Base-by-base conservation (phyloP, 768 basidiomycete genomes). In the Boletus subparvulus region DNA sequence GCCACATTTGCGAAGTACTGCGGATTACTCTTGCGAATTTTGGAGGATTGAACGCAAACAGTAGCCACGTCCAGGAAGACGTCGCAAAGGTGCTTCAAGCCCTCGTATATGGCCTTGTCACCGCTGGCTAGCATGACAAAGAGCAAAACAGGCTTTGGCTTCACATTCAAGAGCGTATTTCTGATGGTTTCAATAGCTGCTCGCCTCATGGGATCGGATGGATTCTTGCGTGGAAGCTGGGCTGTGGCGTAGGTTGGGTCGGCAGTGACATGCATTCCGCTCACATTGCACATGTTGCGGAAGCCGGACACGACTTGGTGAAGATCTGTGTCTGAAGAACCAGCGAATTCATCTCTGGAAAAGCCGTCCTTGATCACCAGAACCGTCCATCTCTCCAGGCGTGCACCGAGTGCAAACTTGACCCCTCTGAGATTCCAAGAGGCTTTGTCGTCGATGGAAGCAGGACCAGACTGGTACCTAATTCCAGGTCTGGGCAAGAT, bases 31-130 rank as follows among this genome's bases (percentile, higher is more conserved):
- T 84, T 90, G 58, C 84, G 78, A 63, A 93, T 82, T 71, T 90
- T 92, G 30, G 74, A 71, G 2, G 83, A 75, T 54, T 90, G 90
- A 13, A 88, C 87, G 60, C 90, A 93, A 6, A 92, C 83, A 14
- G 86, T 89, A 11, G 83, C 63, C 7, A 76, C 76, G 47, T 78
- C 80, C 33, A 83, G 67, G 54, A 63, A 76, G 50, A 80, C 74
- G 47, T 83, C 82, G 61, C 78, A 80, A 39, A 82, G 73, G 33
- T 79, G 76, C 66, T 84, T 83, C 60, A 83, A 61, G 0, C 81
- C 80, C 19, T 79, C 75, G 58, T 84, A 83, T 52, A 83, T 56
- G 32, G 76, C 73, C 53, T 78, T 77, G 65, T 83, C 81, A 17
- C 72, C 63, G 57, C 65, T 79, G 26, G 81, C 74, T 17, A 83